These are phyloP conservation scores for Penicillium herquei DNA, from an alignment of 495 filamentous ascomycete species.

Conservation along the genomic window DNA sequence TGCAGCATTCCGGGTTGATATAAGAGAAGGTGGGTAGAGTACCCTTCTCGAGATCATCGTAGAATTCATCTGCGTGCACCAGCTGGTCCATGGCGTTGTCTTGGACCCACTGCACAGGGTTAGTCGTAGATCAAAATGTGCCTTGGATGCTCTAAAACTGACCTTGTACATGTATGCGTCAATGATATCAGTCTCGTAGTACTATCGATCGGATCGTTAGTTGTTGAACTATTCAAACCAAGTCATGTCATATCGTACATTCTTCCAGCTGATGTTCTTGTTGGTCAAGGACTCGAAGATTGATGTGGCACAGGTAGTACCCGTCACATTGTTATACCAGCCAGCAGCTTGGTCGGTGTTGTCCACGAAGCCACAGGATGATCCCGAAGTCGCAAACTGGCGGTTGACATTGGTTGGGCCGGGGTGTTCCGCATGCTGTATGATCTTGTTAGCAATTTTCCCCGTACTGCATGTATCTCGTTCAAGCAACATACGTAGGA, in stretches of 20 bases:
- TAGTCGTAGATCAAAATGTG: neutral
- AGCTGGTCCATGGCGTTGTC: constrained; percentile 40
- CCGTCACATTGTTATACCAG: constrained; percentile 35
- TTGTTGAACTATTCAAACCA: neutral
- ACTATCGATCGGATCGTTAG: constrained; percentile 18
- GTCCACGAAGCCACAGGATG: constrained; percentile 33
- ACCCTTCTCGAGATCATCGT: constrained; percentile 42
- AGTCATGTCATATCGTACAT: constrained; percentile 15
- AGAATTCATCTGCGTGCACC: constrained; percentile 40
- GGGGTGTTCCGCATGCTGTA: constrained; percentile 37
- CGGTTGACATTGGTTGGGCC: constrained; percentile 42
- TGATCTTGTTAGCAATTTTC: constrained; percentile 5
- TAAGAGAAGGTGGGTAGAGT: constrained; percentile 46
- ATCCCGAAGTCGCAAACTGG: constrained; percentile 40
- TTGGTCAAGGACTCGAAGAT: constrained; percentile 36
- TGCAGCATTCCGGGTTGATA: constrained; percentile 51
- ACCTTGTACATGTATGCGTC: constrained; percentile 42
- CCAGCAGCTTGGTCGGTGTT: constrained; percentile 32
- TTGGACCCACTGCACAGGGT: constrained; percentile 31
- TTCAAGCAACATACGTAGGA: constrained; percentile 29
- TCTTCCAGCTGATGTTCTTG: constrained; percentile 37
- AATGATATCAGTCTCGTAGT: constrained; percentile 43
- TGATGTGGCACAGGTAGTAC: constrained; percentile 36
- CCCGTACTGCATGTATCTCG: neutral
- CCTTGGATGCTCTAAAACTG: neutral